Base-by-base conservation (phyloP, 2,329 filamentous ascomycete genomes). In the Botryosphaeria dothidea region DNA sequence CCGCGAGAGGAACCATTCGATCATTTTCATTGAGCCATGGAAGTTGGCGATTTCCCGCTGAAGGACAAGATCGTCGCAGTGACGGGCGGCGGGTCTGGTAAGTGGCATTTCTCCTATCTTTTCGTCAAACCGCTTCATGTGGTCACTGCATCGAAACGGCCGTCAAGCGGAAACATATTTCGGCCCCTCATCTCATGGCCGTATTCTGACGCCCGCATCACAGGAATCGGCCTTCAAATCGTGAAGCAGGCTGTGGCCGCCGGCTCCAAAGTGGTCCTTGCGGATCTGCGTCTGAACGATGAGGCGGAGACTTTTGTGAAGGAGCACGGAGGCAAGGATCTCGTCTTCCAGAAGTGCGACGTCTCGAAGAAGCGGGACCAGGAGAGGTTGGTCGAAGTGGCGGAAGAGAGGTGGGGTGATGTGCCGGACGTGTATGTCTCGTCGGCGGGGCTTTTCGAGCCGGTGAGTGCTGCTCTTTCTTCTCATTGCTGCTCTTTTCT, bases 161-260 rank as follows among this genome's bases (percentile, higher is more conserved):
- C n/a, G n/a, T n/a, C n/a, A n/a, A n/a, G n/a, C n/a, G n/a, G n/a
- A n/a, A n/a, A n/a, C n/a, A n/a, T n/a, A n/a, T n/a, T n/a, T n/a
- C n/a, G n/a, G n/a, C n/a, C n/a, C n/a, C n/a, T n/a, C n/a, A n/a
- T n/a, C n/a, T n/a, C n/a, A n/a, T n/a, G n/a, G n/a, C n/a, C n/a
- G n/a, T n/a, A n/a, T n/a, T n/a, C n/a, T n/a, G n/a, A n/a, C 31
- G 13, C 31, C 31, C 13, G 2, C 31, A 34, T 34, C 31, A n/a
- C 31, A 62, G 58, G 58, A 5, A 49, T 98, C 74, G 90, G 92
- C 68, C 98, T 93, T 74, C 82, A 98, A 46, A 87, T 99, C 21
- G 83, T 99, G 45, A 95, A 99, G 74, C 85, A 99, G 71, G 89
- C 87, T 68, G 90, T 94, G 67, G 94, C 98, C 43, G 93, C 90